Conservation (phyloP, 2,329 filamentous ascomycete species). For the Macrophomina tecta region DNA sequence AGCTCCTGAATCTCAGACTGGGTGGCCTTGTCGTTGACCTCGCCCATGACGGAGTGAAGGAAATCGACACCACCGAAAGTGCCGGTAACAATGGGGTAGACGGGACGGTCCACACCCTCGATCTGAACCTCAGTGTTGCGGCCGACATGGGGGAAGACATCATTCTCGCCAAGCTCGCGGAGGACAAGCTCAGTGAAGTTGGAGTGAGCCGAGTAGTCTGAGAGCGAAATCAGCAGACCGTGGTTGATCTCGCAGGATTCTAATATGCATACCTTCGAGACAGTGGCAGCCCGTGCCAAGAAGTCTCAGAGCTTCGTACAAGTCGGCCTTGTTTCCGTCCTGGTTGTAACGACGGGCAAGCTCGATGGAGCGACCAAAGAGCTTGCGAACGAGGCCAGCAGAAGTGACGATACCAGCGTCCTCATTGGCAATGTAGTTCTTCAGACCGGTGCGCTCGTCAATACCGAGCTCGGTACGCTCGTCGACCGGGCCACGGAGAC, state of each 20-base stretch:
- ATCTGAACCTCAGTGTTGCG: constrained; percentile 73
- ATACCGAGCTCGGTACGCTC: constrained; percentile 79
- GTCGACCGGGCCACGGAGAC: constrained; percentile 81
- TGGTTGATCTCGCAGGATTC: not conserved
- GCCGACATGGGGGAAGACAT: constrained; percentile 88
- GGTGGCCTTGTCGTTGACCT: constrained; percentile 84
- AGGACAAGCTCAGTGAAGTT: constrained; percentile 90
- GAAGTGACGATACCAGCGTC: constrained; percentile 79
- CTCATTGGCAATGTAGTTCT: constrained; percentile 95
- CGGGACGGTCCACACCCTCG: constrained; percentile 66
- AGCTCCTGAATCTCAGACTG: constrained; percentile 91
- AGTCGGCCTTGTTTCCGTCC: constrained; percentile 72
- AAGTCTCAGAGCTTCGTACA: constrained; percentile 84
- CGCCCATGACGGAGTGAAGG: constrained; percentile 81
- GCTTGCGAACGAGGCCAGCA: constrained; percentile 73
- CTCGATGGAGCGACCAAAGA: constrained; percentile 76
- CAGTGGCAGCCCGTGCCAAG: constrained; percentile 90
- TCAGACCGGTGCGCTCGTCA: constrained; percentile 70
- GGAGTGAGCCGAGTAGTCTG: constrained; percentile 89
- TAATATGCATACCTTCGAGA: constrained; percentile 66
- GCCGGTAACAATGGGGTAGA: constrained; percentile 86
- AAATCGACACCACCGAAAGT: constrained; percentile 97
- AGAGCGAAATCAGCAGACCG: constrained; percentile 4
- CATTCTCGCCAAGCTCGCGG: constrained; percentile 80
- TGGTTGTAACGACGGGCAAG: constrained; percentile 76